Percentiles rank a stretch among this genome's conserved stretches.
phyloP scores from a whole-genome alignment of 495 filamentous ascomycete species.

The Coniosporium apollinis region DNA sequence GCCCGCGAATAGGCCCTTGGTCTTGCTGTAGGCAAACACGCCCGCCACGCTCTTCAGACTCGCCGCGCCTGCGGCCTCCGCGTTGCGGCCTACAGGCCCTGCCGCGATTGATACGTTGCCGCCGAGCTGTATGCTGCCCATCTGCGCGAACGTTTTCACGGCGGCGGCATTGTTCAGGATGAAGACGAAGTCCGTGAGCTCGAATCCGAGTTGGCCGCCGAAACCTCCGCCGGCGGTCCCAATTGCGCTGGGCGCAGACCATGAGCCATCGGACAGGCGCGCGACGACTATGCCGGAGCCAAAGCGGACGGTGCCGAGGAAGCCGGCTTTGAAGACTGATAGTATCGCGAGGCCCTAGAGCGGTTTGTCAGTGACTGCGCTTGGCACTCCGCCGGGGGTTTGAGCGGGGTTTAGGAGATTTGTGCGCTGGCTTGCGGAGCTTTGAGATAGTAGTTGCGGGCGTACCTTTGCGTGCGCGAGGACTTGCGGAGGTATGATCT shows the following conservation, averaged over 20 bases:
- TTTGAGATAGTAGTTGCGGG: constrained; percentile 2
- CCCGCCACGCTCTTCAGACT: constrained; percentile 79
- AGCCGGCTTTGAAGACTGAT: constrained; percentile 90
- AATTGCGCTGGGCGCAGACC: constrained; percentile 91
- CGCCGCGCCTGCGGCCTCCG: constrained; percentile 88
- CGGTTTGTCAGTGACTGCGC: background rate
- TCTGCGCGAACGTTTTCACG: constrained; percentile 87
- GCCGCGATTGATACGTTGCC: constrained; percentile 95
- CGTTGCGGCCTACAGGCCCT: constrained; percentile 84
- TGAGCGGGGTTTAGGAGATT: no score
- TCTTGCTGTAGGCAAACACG: constrained; percentile 92
- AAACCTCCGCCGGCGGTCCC: constrained; percentile 82
- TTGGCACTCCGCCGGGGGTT: no score
- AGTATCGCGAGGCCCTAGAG: constrained; percentile 78
- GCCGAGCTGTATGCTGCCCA: constrained; percentile 76
- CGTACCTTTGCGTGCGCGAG: constrained; percentile 80
- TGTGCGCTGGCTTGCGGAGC: background rate
- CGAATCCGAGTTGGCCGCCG: constrained; percentile 93
- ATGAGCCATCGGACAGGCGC: constrained; percentile 74
- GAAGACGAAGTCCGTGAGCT: constrained; percentile 97
- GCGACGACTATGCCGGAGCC: constrained; percentile 90
- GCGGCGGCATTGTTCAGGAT: constrained; percentile 87
- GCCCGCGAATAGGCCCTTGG: constrained; percentile 90
- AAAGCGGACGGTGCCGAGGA: constrained; percentile 82
- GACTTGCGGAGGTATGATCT: constrained; percentile 86